Evolutionary conservation across 2,329 filamentous ascomycete genomes (phyloP).

Genomic region (Phialophora chinensis): DNA sequence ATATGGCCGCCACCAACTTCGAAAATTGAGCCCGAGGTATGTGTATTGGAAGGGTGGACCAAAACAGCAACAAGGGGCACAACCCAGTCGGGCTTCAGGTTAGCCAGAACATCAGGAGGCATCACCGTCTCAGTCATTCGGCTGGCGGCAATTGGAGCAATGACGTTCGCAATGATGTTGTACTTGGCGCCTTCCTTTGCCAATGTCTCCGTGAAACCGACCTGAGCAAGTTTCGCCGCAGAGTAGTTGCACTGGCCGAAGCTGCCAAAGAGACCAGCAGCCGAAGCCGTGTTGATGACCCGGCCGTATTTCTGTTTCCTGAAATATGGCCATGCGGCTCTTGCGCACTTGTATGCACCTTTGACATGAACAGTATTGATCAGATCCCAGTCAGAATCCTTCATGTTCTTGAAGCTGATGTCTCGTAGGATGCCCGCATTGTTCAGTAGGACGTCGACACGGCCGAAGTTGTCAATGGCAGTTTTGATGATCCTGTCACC

Average conservation of each 20-base stretch:
- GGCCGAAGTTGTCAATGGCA: slow-evolving; percentile 59
- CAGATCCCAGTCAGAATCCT: slow-evolving; percentile 94
- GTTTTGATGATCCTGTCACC: slow-evolving; percentile 89
- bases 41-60: slow-evolving; percentile 80
- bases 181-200: slow-evolving; percentile 98
- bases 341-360: slow-evolving; percentile 93
- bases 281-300: slow-evolving; percentile 96
- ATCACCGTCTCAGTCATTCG: slow-evolving; percentile 95
- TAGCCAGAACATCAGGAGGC: slow-evolving; percentile 87
- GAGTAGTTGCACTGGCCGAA: slow-evolving; percentile 98
- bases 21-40: slow-evolving; percentile 87
- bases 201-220: slow-evolving; percentile 96
- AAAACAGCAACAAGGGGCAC: slow-evolving; percentile 90
- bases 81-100: slow-evolving; percentile 90
- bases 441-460: slow-evolving; percentile 95
- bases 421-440: slow-evolving; percentile 96
- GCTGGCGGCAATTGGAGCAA: slow-evolving; percentile 92
- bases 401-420: slow-evolving; percentile 98
- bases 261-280: slow-evolving; percentile 90
- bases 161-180: slow-evolving; percentile 94
- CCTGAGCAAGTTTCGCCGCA: slow-evolving; percentile 91
- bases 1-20: slow-evolving; percentile 92
- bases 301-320: slow-evolving; percentile 98
- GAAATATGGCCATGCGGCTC: slow-evolving; percentile 96
- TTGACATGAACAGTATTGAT: slow-evolving; percentile 91